Conservation (phyloP, 106 monocot genomes). For the Amphibolis antarctica region DNA sequence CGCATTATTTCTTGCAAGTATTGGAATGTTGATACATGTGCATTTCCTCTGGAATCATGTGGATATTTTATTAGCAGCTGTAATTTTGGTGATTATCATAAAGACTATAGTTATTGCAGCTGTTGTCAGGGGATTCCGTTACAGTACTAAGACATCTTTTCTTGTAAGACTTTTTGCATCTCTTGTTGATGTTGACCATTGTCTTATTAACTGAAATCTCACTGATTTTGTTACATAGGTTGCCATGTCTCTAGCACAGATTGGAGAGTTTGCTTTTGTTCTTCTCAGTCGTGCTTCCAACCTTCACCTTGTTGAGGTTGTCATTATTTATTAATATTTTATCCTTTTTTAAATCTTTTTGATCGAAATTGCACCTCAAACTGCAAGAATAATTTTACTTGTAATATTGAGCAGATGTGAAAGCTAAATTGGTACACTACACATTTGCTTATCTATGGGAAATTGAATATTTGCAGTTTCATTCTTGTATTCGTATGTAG, state of each 20-base stretch:
- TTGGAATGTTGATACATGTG: constrained; percentile 85
- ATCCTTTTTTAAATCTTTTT: background rate
- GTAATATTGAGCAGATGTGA: background rate
- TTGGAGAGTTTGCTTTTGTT: constrained; percentile 98
- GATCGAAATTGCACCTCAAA: background rate
- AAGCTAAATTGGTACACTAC: too few relatives aligned
- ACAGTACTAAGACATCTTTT: constrained; percentile 77
- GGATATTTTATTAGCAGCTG: constrained; percentile 72
- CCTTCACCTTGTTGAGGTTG: constrained; percentile 58
- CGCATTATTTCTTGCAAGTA: constrained; percentile 88
- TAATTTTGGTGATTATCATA: constrained; percentile 70
- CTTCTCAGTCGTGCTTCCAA: constrained; percentile 97
- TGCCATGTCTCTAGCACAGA: constrained; percentile 94
- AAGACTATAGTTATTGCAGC: constrained; percentile 57
- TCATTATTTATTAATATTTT: background rate
- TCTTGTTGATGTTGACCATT: background rate
- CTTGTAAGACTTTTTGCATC: constrained; percentile 36
- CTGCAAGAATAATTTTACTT: background rate
- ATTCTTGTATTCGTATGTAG: too few relatives aligned
- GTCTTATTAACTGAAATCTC: background rate
- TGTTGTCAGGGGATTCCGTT: constrained; percentile 83
- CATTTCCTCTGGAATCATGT: constrained; percentile 95
- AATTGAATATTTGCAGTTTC: too few relatives aligned
- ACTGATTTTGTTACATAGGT: constrained; percentile 38
- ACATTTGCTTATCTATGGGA: too few relatives aligned